Evolutionary conservation across 805 yeast species (phyloP), one percentile per base, ranked within the genome.

Genomic region (Cyberlindnera maritima): DNA sequence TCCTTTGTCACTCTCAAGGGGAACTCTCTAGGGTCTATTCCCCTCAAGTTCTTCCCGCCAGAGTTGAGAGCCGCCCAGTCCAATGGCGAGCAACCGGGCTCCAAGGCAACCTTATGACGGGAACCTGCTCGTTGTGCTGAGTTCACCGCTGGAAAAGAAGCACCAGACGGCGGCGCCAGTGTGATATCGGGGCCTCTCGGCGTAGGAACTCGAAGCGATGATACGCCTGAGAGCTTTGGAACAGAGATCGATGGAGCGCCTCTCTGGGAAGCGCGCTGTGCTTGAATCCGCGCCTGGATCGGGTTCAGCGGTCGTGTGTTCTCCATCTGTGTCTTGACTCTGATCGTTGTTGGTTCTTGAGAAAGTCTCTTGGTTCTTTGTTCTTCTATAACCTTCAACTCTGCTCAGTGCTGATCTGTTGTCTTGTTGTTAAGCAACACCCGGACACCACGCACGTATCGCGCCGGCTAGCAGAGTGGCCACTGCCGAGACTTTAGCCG

Each of bases 51-150:
- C 48, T 66, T 61, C 9, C 75, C 76, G 7, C 74, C 67, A 13
- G 67, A 60, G 43, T 79, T 81, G 23, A 79, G 61, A 9, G 72
- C 65, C 13, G 91, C 96, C 96, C 96, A 88, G 61, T 88, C 96
- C 50, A 88, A 64, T 0, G 95, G 91, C 2, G 96, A 88, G 59
- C 82, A 88, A 1, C 96, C 95, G 0, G 94, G 95, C 36, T 75
- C 70, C 15, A 88, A 70, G 0, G 66, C 72, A 4, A 88, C 91
- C 56, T 88, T 87, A 43, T 63, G 65, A 13, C 83, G 65, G 13
- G 55, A 35, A 20, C 48, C 50, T 15, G 55, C 57, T 36, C 62
- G 34, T 43, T 60, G 55, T 18, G 52, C 44, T 9, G 61, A 47
- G 39, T 48, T 48, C 18, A 36, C 20, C 13, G 52, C 47, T n/a